Evolutionary conservation across 306 rosid species (phyloP).

Genomic region (Crotalaria pallida): DNA sequence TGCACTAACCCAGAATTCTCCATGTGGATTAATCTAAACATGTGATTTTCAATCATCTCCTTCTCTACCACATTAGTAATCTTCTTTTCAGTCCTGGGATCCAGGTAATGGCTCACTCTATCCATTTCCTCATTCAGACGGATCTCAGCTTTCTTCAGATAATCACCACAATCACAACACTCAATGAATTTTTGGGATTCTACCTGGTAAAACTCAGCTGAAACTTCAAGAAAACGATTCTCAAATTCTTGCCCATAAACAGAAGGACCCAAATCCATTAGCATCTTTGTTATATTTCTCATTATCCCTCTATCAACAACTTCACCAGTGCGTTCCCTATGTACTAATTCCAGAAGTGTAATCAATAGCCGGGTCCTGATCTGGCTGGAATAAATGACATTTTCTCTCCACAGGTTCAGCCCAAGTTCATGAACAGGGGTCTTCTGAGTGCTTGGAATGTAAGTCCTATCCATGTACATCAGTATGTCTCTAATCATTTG

Average conservation of each 20-base stretch:
- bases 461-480: conserved; percentile 98
- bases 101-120: conserved; percentile 88
- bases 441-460: conserved; percentile 74
- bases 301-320: conserved; percentile 81
- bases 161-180: conserved; percentile 91
- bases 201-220: conserved; percentile 76
- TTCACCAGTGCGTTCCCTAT: conserved; percentile 74
- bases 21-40: conserved; percentile 85
- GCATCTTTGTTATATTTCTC: conserved; percentile 82
- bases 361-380: conserved; percentile 65
- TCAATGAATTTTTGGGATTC: conserved; percentile 85
- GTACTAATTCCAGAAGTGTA: conserved; percentile 73
- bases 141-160: conserved; percentile 84
- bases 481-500: conserved; percentile 90
- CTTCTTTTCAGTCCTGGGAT: conserved; percentile 67
- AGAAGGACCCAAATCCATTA: conserved; percentile 83
- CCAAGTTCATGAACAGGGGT: conserved; percentile 95
- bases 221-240: conserved; percentile 65
- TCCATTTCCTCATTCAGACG: conserved; percentile 92
- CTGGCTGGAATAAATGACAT: conserved; percentile 64
- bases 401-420: conserved; percentile 89
- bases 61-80: conserved; percentile 80
- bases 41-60: conserved; percentile 94
- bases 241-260: conserved; percentile 87
- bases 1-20: conserved; percentile 87